Percentiles rank a stretch among this genome's conserved stretches.
Conservation (phyloP, 441 rosid genomes). For the Erodium trifolium region DNA sequence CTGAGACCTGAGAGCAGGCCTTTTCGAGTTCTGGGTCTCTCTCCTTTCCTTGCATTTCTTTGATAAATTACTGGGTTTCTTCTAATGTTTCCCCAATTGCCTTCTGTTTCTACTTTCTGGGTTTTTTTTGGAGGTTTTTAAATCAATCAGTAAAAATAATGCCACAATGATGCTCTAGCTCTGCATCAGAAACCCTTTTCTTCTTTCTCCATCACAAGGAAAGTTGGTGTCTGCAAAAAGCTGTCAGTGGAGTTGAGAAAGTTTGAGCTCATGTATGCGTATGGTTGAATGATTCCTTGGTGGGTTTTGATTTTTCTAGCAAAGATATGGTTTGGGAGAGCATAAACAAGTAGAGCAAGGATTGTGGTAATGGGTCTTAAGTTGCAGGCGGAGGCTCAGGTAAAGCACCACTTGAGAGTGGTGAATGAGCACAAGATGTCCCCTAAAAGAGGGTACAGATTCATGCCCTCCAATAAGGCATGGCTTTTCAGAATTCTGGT, state of each 20-base stretch:
- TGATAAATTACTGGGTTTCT: too few relatives aligned
- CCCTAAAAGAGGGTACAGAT: slow-evolving; percentile 54
- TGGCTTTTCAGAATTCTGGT: slow-evolving; percentile 59
- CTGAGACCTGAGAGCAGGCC: slow-evolving; percentile 24
- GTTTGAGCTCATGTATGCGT: too few relatives aligned
- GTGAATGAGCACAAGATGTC: slow-evolving; percentile 49
- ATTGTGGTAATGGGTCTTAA: slow-evolving; percentile 44
- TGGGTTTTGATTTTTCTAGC: not conserved
- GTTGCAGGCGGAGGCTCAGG: slow-evolving; percentile 35
- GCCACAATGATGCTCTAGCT: too few relatives aligned
- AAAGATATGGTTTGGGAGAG: slow-evolving; percentile 9
- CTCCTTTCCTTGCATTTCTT: not conserved
- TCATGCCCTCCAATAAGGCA: slow-evolving; percentile 56
- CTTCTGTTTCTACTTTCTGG: too few relatives aligned
- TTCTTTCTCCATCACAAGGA: not conserved
- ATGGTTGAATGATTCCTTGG: too few relatives aligned
- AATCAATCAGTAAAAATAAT: too few relatives aligned
- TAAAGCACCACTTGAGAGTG: slow-evolving; percentile 41
- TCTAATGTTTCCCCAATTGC: too few relatives aligned
- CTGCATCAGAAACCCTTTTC: not conserved
- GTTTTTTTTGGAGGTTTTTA: too few relatives aligned
- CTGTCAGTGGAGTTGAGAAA: too few relatives aligned
- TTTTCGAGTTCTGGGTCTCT: slow-evolving; percentile 17
- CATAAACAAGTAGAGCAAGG: slow-evolving; percentile 10
- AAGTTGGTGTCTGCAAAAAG: not conserved